These are phyloP conservation scores for Diaporthe destruens DNA, from an alignment of 2,329 filamentous ascomycete genomes.

Conservation along the genomic window DNA sequence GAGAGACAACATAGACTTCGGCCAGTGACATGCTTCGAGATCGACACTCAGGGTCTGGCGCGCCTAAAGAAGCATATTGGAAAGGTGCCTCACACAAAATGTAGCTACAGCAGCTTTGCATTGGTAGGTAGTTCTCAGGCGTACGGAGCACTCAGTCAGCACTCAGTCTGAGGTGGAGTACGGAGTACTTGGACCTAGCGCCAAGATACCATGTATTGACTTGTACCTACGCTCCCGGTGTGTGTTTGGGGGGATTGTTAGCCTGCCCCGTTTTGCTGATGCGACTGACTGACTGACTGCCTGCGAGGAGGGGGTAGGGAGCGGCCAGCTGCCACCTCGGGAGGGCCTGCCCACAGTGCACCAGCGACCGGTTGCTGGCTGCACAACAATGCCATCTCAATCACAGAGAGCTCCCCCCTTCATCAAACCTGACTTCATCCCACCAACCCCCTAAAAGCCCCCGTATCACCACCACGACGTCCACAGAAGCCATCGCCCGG, in stretches of 20 bases:
- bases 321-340: slow-evolving; percentile 32
- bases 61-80: neutral
- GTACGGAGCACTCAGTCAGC: no score
- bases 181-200: neutral
- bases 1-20: neutral
- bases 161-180: neutral
- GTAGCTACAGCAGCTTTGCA: slow-evolving; percentile 5
- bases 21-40: slow-evolving; percentile 1
- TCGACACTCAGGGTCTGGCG: neutral
- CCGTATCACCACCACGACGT: slow-evolving; percentile 38
- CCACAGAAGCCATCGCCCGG: slow-evolving; percentile 33
- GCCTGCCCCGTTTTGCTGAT: slow-evolving; percentile 37
- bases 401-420: slow-evolving; percentile 35
- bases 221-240: neutral
- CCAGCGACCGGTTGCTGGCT: slow-evolving; percentile 29
- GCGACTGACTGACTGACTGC: neutral
- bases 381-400: slow-evolving; percentile 35
- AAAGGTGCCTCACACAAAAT: slow-evolving; percentile 11
- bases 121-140: neutral
- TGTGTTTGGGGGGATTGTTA: neutral
- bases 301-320: slow-evolving; percentile 25
- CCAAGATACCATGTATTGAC: neutral
- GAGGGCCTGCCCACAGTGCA: slow-evolving; percentile 33
- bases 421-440: slow-evolving; percentile 42
- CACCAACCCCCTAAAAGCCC: slow-evolving; percentile 37